Percentiles rank a stretch among this genome's conserved stretches.
These are phyloP conservation scores for Carex scoparia DNA, from an alignment of 176 grass and related monocot species.

Conservation along the genomic window DNA sequence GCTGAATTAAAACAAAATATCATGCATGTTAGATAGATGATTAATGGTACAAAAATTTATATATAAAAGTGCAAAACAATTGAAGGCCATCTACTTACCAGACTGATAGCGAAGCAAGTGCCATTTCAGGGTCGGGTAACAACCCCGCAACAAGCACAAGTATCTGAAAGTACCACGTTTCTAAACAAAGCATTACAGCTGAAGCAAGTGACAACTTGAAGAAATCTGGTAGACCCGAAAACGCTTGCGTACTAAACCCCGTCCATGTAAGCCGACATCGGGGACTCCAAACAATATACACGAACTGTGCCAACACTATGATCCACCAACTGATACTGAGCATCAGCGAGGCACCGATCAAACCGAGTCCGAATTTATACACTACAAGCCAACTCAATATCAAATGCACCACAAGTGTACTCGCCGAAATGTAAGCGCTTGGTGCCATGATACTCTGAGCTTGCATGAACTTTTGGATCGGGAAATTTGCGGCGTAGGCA, in stretches of 20 bases:
- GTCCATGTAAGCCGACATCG: slow-evolving; percentile 42
- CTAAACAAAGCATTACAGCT: slow-evolving; percentile 51
- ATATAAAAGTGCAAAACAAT: neutral
- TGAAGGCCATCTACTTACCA: slow-evolving; percentile 25
- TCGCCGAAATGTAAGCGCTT: slow-evolving; percentile 55
- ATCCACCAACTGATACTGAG: slow-evolving; percentile 51
- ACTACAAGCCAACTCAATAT: slow-evolving; percentile 48
- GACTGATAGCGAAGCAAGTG: slow-evolving; percentile 46
- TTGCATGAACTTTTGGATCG: slow-evolving; percentile 41
- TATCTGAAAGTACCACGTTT: slow-evolving; percentile 56
- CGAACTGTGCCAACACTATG: slow-evolving; percentile 29
- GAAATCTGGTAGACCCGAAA: slow-evolving; percentile 36
- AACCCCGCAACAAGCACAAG: slow-evolving; percentile 62
- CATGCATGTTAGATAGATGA: neutral
- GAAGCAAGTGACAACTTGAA: slow-evolving; percentile 41
- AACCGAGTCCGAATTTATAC: slow-evolving; percentile 37
- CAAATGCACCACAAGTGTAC: slow-evolving; percentile 39
- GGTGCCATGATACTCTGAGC: slow-evolving; percentile 64
- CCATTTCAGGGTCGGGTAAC: slow-evolving; percentile 51
- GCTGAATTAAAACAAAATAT: slow-evolving; percentile 25
- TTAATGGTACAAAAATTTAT: neutral
- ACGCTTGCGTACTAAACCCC: slow-evolving; percentile 45
- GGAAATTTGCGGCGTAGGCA: slow-evolving; percentile 30
- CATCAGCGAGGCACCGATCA: slow-evolving; percentile 40
- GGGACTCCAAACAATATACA: slow-evolving; percentile 32